A percentile compares a stretch with the other conserved stretches of the same genome.
These are phyloP conservation scores for Simplicillium sp. DNA, from an alignment of 2,329 filamentous ascomycete species.

Conservation along the genomic window DNA sequence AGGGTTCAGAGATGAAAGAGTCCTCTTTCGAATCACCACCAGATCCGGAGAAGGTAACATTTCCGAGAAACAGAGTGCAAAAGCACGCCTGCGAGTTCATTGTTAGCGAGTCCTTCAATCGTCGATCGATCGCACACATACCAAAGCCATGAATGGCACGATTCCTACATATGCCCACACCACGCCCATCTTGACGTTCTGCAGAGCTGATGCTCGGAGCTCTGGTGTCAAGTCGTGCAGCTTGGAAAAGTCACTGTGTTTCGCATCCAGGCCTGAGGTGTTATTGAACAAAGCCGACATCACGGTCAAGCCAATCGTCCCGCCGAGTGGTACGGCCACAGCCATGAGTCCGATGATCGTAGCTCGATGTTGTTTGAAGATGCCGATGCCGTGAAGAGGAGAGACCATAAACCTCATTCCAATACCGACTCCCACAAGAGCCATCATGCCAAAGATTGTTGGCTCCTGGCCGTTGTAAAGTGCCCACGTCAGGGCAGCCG, in stretches of 20 bases:
- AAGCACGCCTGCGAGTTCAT: constrained; percentile 14
- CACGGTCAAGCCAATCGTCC: constrained; percentile 54
- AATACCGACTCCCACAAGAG: constrained; percentile 50
- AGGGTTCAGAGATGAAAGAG: constrained; percentile 3
- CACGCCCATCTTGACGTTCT: constrained; percentile 38
- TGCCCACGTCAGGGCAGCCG: constrained; percentile 49
- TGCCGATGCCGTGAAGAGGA: constrained; percentile 52
- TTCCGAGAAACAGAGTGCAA: constrained; percentile 18
- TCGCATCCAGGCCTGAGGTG: constrained; percentile 18
- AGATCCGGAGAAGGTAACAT: constrained; percentile 16
- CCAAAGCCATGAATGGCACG: constrained; percentile 43
- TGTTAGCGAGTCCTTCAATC: background rate
- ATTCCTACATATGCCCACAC: constrained; percentile 57
- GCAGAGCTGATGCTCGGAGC: constrained; percentile 9
- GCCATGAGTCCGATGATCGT: constrained; percentile 50
- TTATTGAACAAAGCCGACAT: constrained; percentile 66
- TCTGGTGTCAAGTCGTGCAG: constrained; percentile 9
- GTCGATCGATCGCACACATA: constrained; percentile 10
- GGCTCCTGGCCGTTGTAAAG: constrained; percentile 36
- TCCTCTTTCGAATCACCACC: background rate
- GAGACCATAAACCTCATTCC: constrained; percentile 58
- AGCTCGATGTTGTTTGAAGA: constrained; percentile 48
- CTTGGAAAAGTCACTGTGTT: constrained; percentile 13
- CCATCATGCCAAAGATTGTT: constrained; percentile 58
- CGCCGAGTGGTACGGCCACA: constrained; percentile 52